phyloP scores from a whole-genome alignment of 495 filamentous ascomycete genomes.

The Xylaria sp. region DNA sequence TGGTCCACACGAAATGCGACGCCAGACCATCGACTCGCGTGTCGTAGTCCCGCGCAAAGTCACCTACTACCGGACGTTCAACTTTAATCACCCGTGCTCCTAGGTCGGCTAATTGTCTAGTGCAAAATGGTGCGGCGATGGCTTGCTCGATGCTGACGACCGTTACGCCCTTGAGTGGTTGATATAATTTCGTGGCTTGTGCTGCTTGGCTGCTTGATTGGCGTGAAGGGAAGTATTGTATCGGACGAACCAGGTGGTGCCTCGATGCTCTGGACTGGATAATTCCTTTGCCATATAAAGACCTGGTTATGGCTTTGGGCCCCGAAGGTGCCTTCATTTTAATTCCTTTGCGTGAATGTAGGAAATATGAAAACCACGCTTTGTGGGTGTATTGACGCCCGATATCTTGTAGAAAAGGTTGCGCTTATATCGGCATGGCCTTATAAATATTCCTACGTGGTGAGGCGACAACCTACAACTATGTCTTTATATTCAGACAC shows the following conservation, averaged over 20 bases:
- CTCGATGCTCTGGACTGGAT: not conserved
- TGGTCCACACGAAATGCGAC: slow-evolving; percentile 62
- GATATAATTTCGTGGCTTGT: slow-evolving; percentile 39
- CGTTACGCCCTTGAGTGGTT: slow-evolving; percentile 54
- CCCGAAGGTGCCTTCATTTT: not conserved
- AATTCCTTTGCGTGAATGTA: not conserved
- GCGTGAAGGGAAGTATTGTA: not conserved
- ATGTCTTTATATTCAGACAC: not conserved
- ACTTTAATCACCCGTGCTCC: slow-evolving; percentile 62
- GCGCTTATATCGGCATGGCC: not conserved
- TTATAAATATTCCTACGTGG: not conserved
- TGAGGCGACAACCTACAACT: not conserved
- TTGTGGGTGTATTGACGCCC: not conserved
- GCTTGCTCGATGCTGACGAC: slow-evolving; percentile 62
- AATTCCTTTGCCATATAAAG: not conserved
- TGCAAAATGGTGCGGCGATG: slow-evolving; percentile 61
- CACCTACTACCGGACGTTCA: slow-evolving; percentile 55
- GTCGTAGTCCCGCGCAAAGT: slow-evolving; percentile 60
- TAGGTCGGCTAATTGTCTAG: slow-evolving; percentile 58
- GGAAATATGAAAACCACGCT: not conserved
- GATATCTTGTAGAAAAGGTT: not conserved
- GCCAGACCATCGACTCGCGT: slow-evolving; percentile 54
- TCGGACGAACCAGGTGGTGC: not conserved
- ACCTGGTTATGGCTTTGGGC: not conserved
- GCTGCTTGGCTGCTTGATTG: slow-evolving; percentile 7